Evolutionary conservation across 2,329 filamentous ascomycete genomes (phyloP), one percentile per base, ranked within the genome.

Genomic region (Fusarium subtropicale): DNA sequence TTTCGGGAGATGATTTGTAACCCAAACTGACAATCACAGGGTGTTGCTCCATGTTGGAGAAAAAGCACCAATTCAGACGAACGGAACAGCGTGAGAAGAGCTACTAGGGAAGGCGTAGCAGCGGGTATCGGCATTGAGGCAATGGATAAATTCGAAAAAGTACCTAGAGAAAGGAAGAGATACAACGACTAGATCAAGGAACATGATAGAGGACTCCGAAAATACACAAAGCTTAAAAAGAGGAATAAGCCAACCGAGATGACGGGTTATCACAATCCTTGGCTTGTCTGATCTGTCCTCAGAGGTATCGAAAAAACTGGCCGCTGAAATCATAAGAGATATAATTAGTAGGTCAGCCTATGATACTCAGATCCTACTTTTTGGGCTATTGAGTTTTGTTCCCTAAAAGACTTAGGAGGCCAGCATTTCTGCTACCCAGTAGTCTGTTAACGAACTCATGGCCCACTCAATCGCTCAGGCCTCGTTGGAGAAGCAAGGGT

Each of bases 41-140:
- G 66, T 75, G 6, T 34, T 75, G n/a, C 41, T 75, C 11, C 28
- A 60, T 42, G 53, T 75, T 9, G 58, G 50, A 6, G 64, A 74
- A 31, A 31, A 50, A 12, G 33, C 33, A 4, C 54, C 68, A 2
- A 20, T n/a, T 30, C 46, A 42, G 24, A 51, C 36, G 9, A 72
- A 57, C 38, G 50, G 56, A n/a, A 30, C 38, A 6, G 4, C 18
- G 6, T 50, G 30, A 47, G 15, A 22, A 47, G 47, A 10, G n/a
- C n/a, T 11, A 7, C 6, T 11, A n/a, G 20, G 36, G 31, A 31
- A 16, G 11, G n/a, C 9, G n/a, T 18, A 16, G 2, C 3, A 38
- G n/a, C 12, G 4, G 7, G 44, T 10, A 20, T 46, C 15, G 12
- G 11, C 18, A 12, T 16, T 6, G 9, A 12, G 18, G 22, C 6